Base-by-base conservation (phyloP, 2,329 filamentous ascomycete species). In the Ophiostoma ips region DNA sequence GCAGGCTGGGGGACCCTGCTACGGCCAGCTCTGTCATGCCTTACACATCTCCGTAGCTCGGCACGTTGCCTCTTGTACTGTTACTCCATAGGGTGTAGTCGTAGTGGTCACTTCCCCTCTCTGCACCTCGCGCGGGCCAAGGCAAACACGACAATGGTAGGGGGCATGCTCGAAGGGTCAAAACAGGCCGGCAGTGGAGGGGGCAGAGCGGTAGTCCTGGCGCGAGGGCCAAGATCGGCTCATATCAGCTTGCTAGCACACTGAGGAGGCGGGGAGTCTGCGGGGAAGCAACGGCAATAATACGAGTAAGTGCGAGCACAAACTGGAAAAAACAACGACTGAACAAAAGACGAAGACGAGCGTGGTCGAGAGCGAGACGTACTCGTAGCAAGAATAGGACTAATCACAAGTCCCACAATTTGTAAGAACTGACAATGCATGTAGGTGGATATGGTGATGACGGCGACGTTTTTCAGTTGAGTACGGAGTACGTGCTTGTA, bases 401-500 rank as follows among this genome's bases (percentile, higher is more conserved):
- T n/a, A 48, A 19, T 5, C 28, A 34, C 5, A 19, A 13, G 45
- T 7, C 36, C 51, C 51, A 38, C 33, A 21, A 50, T 55, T 51
- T 37, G 46, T 54, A 52, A 54, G 50, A 49, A 24, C 38, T 54
- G 52, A 54, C 52, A 46, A 28, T 28, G 24, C 24, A 28, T 28
- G 24, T 28, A 8, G 8, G 24, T 28, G 24, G 24, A 28, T 28
- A 28, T 28, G 24, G n/a, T n/a, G n/a, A n/a, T n/a, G n/a, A n/a
- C n/a, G n/a, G n/a, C n/a, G 24, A 28, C 24, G 24, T 8, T 28
- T 4, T 28, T 4, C 24, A 28, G 24, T 4, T n/a, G n/a, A n/a
- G n/a, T n/a, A n/a, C n/a, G n/a, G n/a, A n/a, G n/a, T n/a, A n/a
- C n/a, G n/a, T n/a, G n/a, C n/a, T n/a, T n/a, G n/a, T n/a, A n/a